Base-by-base conservation (phyloP, 345 rosid species). In the Stellera chamaejasme region DNA sequence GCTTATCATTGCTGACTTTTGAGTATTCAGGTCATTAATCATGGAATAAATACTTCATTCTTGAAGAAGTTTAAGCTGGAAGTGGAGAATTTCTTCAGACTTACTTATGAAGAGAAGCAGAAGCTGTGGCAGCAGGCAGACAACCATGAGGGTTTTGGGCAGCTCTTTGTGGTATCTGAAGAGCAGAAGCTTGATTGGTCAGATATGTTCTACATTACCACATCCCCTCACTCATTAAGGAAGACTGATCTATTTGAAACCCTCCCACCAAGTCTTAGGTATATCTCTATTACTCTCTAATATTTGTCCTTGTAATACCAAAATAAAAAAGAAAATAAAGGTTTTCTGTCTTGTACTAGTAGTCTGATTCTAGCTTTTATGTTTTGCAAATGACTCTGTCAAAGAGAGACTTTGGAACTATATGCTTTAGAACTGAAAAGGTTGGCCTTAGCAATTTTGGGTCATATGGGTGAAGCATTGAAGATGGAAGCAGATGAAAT, bases 401-500 rank as follows among this genome's bases (percentile, higher is more conserved):
- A 44, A 63, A 88, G 88, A 60, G 82, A 73, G 42, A 69, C 61
- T 7, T 10, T 85, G 45, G 85, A 85, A 27, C 48, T 63, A 27
- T 83, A 88, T 68, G 59, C 66, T 0, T 4, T 0, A 25, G 77
- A 81, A 63, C 27, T 71, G 45, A 73, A 68, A 60, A 64, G 39
- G 25, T 59, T 75, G 45, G 76, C 82, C 2, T 50, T 73, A 65
- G 49, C 13, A 43, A 54, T 88, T 8, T 32, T 83, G 26, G 63
- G 41, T 3, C 65, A 65, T 39, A 61, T 76, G 76, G 83, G 71
- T 9, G 66, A 67, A 54, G 77, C 78, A 23, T 48, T 83, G 15
- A 41, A 62, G 47, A 79, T 85, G 69, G 86, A 81, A 10, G 32
- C 41, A 5, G 60, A 79, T 41, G 87, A 85, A 27, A 72, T 81